Evolutionary conservation across 495 filamentous ascomycete species (phyloP).

Genomic region (Parmelia sp.): DNA sequence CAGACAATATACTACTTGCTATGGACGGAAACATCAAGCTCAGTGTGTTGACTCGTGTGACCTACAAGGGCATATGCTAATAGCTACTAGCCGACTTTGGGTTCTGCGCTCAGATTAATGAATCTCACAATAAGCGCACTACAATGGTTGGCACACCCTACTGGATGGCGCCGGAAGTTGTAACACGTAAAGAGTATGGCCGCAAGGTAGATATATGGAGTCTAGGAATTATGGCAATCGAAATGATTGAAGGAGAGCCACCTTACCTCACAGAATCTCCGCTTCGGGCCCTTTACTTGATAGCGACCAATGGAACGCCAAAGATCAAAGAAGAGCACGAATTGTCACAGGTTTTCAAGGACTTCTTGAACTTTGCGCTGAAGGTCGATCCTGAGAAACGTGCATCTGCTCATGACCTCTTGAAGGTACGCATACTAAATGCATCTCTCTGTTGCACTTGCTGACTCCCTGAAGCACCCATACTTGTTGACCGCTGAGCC

Average conservation of each 20-base stretch:
- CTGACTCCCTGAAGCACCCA: slow-evolving; percentile 62
- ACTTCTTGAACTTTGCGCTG: slow-evolving; percentile 83
- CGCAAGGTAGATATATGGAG: slow-evolving; percentile 99
- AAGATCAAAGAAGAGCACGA: slow-evolving; percentile 88
- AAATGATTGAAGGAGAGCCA: slow-evolving; percentile 99
- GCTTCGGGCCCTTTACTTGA: slow-evolving; percentile 86
- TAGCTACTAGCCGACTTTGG: slow-evolving; percentile 78
- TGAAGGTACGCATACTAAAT: slow-evolving; percentile 59
- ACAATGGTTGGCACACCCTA: slow-evolving; percentile 99
- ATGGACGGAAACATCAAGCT: slow-evolving; percentile 95
- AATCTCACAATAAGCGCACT: slow-evolving; percentile 91
- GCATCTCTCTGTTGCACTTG: slow-evolving; percentile 5
- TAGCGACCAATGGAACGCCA: slow-evolving; percentile 95
- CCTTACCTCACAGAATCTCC: slow-evolving; percentile 95
- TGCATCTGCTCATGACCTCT: slow-evolving; percentile 84
- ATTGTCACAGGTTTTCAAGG: slow-evolving; percentile 71
- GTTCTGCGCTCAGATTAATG: slow-evolving; percentile 98
- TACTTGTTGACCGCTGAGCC: slow-evolving; percentile 76
- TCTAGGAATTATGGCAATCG: slow-evolving; percentile 98
- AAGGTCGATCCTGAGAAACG: slow-evolving; percentile 96
- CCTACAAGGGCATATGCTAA: slow-evolving; percentile 32
- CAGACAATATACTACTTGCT: slow-evolving; percentile 93
- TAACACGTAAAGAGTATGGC: slow-evolving; percentile 95
- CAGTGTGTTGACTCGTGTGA: slow-evolving; percentile 54
- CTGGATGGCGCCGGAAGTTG: slow-evolving; percentile 99